phyloP scores from a whole-genome alignment of 2,329 filamentous ascomycete species.

The Talaromyces rugulosus region DNA sequence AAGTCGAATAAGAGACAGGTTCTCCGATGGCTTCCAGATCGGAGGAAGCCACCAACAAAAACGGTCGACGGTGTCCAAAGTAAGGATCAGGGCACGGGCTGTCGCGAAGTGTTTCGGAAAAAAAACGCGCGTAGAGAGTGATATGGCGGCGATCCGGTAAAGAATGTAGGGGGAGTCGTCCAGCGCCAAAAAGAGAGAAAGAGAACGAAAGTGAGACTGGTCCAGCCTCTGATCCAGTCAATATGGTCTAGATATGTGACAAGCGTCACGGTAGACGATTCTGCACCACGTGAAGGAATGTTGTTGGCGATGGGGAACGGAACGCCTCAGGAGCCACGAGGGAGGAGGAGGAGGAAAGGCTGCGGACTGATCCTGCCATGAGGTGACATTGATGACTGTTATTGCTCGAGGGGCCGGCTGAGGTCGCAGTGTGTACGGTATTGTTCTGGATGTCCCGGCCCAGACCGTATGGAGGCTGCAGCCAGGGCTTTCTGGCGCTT shows the following conservation, averaged over 20 bases:
- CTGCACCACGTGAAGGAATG: constrained; percentile 15
- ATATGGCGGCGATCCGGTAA: neutral
- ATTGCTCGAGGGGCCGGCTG: neutral
- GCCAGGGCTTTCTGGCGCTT: constrained; percentile 5
- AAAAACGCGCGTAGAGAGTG: neutral
- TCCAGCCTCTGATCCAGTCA: constrained; percentile 12
- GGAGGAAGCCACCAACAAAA: neutral
- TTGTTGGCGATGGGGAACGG: constrained; percentile 7
- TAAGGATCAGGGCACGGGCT: neutral
- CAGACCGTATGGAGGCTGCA: neutral
- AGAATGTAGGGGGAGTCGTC: constrained; percentile 2
- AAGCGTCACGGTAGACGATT: constrained; percentile 25
- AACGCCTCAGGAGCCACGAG: constrained; percentile 15
- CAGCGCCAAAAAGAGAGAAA: constrained; percentile 11
- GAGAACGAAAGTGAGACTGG: constrained; percentile 15
- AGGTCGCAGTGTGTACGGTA: neutral
- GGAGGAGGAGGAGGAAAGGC: constrained; percentile 10
- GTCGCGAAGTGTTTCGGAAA: neutral
- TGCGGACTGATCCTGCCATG: neutral
- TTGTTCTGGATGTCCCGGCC: neutral
- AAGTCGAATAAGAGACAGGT: neutral
- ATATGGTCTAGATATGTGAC: constrained; percentile 21
- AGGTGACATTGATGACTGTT: neutral
- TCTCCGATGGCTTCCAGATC: neutral
- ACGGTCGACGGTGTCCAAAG: neutral